Evolutionary conservation across 2,329 filamentous ascomycete species (phyloP).

Genomic region (Ophiocordyceps camponoti-saundersi): DNA sequence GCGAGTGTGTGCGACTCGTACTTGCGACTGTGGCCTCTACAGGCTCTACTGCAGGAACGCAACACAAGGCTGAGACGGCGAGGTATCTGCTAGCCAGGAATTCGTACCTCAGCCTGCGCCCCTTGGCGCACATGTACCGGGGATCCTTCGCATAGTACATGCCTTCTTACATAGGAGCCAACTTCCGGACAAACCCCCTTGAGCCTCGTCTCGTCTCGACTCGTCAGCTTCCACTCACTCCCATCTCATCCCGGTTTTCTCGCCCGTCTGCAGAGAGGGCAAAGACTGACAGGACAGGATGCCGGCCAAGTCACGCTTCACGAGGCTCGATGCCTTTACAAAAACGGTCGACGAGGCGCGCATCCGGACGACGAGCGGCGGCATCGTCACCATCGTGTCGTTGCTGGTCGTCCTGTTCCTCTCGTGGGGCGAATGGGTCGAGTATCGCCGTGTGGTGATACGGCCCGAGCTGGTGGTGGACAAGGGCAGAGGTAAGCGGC

Average conservation of each 20-base stretch:
- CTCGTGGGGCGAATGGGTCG: conserved; percentile 87
- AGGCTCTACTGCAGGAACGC: neutral
- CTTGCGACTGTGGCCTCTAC: conserved; percentile 20
- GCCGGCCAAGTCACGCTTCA: conserved; percentile 86
- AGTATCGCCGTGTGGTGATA: conserved; percentile 74
- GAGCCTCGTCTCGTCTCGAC: neutral
- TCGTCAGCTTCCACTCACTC: neutral
- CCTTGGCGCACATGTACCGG: neutral
- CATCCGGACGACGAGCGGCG: conserved; percentile 86
- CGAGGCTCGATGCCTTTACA: conserved; percentile 92
- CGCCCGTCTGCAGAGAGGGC: neutral
- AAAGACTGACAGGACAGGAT: conserved; percentile 29
- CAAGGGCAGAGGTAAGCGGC: conserved; percentile 65
- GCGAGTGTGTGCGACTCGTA: conserved; percentile 1
- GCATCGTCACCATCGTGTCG: conserved; percentile 84
- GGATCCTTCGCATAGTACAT: neutral
- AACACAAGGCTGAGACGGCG: neutral
- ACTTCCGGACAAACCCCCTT: too few relatives aligned
- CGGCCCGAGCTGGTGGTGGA: conserved; percentile 91
- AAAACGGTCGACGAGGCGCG: conserved; percentile 98
- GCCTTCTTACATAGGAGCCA: neutral
- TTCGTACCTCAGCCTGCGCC: neutral
- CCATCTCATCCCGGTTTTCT: neutral
- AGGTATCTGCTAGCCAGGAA: neutral
- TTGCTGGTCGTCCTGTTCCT: conserved; percentile 78